phyloP scores from a whole-genome alignment of 257 asterid species.

The Solanum chiquidenum region DNA sequence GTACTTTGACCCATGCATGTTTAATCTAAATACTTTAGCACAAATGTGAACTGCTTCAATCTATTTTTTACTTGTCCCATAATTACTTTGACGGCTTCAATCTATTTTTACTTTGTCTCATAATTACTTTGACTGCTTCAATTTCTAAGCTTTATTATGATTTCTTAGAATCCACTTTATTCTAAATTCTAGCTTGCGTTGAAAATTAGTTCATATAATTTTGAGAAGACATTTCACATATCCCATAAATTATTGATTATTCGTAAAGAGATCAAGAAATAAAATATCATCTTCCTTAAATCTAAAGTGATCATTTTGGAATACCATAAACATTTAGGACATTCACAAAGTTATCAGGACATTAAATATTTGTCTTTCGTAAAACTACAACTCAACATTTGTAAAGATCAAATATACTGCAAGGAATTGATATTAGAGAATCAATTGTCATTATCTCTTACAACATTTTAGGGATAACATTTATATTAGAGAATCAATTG shows the following conservation, averaged over 20 bases:
- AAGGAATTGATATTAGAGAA: neutral
- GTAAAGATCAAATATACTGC: neutral
- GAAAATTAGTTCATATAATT: fast-evolving
- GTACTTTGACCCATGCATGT: neutral
- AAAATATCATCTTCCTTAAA: neutral
- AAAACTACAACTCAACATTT: fast-evolving
- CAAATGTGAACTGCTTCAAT: neutral
- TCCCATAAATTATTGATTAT: neutral
- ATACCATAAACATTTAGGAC: neutral
- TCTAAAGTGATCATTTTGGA: neutral
- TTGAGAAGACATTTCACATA: fast-evolving
- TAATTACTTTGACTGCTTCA: neutral
- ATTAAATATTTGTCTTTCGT: neutral
- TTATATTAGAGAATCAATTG: no score
- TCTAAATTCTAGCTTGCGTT: fast-evolving
- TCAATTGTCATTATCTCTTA: no score
- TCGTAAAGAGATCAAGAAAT: neutral
- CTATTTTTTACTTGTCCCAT: neutral
- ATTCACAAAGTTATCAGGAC: fast-evolving
- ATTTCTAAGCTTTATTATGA: neutral
- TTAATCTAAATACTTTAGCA: neutral
- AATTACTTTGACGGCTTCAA: neutral
- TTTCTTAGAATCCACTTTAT: neutral
- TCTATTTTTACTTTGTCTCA: neutral
- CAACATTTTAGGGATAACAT: no score